A percentile compares a stretch with the other conserved stretches of the same genome.
These are phyloP conservation scores for Fraxinus pennsylvanica DNA, from an alignment of 257 asterid species.

Conservation along the genomic window DNA sequence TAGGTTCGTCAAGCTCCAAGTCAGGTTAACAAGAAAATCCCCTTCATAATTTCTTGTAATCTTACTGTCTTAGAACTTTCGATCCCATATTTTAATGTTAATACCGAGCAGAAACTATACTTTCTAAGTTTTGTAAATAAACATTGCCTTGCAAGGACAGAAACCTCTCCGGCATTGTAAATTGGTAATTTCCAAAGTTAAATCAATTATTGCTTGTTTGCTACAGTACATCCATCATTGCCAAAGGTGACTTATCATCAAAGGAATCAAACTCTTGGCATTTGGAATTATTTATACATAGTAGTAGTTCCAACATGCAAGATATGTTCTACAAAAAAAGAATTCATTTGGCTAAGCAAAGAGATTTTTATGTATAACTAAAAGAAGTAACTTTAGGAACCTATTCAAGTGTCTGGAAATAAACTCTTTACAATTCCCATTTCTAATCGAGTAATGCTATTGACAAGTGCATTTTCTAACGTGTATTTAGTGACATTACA, in stretches of 20 bases:
- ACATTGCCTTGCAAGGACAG: neutral
- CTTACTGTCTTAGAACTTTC: neutral
- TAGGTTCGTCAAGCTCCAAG: neutral
- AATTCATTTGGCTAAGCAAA: neutral
- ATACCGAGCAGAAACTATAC: neutral
- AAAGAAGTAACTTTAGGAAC: slow-evolving; percentile 6
- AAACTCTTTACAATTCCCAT: neutral
- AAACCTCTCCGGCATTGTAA: neutral
- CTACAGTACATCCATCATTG: neutral
- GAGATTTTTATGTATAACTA: neutral
- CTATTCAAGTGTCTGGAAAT: neutral
- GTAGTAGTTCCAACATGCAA: neutral
- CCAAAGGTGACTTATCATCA: neutral
- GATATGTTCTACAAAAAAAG: neutral
- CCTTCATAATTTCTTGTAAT: neutral
- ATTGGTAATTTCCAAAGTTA: neutral
- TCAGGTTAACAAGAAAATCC: neutral
- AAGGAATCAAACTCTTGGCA: neutral
- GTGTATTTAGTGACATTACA: too few species aligned
- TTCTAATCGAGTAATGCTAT: neutral
- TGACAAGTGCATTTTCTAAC: too few species aligned
- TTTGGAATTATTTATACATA: neutral
- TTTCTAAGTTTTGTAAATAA: neutral
- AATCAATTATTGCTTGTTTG: neutral
- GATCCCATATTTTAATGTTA: neutral